Base-by-base conservation (phyloP, 768 basidiomycete species). In the Kwoniella dejecticola region DNA sequence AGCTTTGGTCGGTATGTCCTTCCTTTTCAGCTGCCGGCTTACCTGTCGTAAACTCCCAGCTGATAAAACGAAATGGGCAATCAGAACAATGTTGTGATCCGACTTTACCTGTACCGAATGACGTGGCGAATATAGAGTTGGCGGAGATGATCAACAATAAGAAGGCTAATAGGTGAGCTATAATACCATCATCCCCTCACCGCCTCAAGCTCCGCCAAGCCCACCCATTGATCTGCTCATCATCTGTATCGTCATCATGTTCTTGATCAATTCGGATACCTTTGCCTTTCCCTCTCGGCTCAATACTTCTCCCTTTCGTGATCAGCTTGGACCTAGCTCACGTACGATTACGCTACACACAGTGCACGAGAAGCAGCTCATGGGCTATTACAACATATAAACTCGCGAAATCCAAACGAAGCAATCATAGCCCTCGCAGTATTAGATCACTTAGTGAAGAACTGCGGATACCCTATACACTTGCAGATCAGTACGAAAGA, bases 401-500 rank as follows among this genome's bases (percentile, higher is more conserved):
- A 98, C 79, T 89, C 93, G 75, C 87, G 93, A 58, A 94, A 95
- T 71, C 90, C 90, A 0, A 94, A 96, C 76, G 84, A 95, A 69
- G 87, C 91, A 21, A 84, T 94, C 66, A 86, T 97, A 29, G 87
- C 91, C 2, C 84, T 98, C 11, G 60, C 57, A 8, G 61, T 67
- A 1, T 60, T 75, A 19, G 68, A 75, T 55, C 71, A 71, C 50
- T 64, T 99, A 50, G 89, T 97, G 45, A 89, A 93, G 76, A 88
- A 89, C 40, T 98, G 95, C 76, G 96, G 96, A 78, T 99, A 99
- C 80, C 88, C 95, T 0, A 89, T 99, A 60, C 96, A 98, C 77
- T 87, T 99, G 23, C 96, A 99, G 79, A 89, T 98, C 70, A 83
- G 89, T 17, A 98, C 95, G 41, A 98, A 99, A 75, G 96, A 98